Evolutionary conservation across 2,329 filamentous ascomycete genomes (phyloP).

Genomic region (Phoma sp.): DNA sequence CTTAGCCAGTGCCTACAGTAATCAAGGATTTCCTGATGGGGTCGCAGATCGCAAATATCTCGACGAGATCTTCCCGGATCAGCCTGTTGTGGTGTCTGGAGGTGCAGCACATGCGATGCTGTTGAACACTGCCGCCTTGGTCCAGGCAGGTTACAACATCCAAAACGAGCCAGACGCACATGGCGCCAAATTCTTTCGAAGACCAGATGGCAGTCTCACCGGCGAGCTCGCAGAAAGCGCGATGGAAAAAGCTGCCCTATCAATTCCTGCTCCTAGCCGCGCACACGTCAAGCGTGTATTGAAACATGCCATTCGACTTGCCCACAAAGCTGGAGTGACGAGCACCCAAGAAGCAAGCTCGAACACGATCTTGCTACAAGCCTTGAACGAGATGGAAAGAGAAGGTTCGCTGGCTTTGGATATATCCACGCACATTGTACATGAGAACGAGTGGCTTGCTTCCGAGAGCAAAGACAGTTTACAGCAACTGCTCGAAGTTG

Average conservation of each 20-base stretch:
- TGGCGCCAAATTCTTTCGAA: conserved; percentile 31
- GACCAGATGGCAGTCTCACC: conserved; percentile 34
- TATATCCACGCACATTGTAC: conserved; percentile 23
- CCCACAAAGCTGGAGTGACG: conserved; percentile 39
- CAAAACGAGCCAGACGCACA: conserved; percentile 26
- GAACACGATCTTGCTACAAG: conserved; percentile 35
- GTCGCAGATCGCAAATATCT: conserved; percentile 31
- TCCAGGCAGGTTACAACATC: conserved; percentile 31
- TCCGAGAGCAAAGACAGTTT: conserved; percentile 13
- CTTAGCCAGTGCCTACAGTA: conserved; percentile 23
- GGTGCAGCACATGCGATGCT: conserved; percentile 37
- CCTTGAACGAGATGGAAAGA: conserved; percentile 33
- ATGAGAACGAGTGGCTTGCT: conserved; percentile 17
- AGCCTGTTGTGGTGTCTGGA: conserved; percentile 38
- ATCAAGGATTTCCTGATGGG: conserved; percentile 22
- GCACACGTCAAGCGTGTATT: conserved; percentile 22
- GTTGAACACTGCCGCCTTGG: conserved; percentile 15
- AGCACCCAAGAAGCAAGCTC: conserved; percentile 43
- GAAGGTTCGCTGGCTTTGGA: conserved; percentile 33
- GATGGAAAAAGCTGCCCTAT: conserved; percentile 28
- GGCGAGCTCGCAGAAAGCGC: conserved; percentile 39
- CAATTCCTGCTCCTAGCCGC: conserved; percentile 28
- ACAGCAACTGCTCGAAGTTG: conserved; percentile 29
- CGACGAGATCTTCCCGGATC: conserved; percentile 33
- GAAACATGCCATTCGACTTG: conserved; percentile 26